Percentiles rank a stretch among this genome's conserved stretches.
These are phyloP conservation scores for Paramyrothecium roridum DNA, from an alignment of 2,329 filamentous ascomycete species.

Conservation along the genomic window DNA sequence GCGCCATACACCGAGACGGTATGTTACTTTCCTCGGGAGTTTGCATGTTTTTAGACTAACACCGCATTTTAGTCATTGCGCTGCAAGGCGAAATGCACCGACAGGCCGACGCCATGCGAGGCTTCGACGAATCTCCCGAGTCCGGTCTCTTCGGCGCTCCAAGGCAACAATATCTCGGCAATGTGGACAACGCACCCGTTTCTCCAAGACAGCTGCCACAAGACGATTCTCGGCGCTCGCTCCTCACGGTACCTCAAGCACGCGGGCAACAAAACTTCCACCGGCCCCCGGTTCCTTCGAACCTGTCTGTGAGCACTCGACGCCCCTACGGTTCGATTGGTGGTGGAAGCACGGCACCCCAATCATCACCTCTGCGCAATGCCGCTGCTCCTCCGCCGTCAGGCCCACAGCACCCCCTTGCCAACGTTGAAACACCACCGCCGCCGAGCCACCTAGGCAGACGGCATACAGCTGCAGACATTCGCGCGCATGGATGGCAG, in stretches of 20 bases:
- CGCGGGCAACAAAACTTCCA: conserved; percentile 61
- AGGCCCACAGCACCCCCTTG: conserved; percentile 62
- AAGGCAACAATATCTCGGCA: conserved; percentile 62
- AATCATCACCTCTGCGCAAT: conserved; percentile 72
- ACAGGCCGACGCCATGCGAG: conserved; percentile 54
- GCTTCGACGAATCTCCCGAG: conserved; percentile 65
- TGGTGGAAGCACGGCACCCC: conserved; percentile 58
- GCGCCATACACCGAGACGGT: conserved; percentile 79
- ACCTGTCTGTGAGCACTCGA: conserved; percentile 70
- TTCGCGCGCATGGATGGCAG: conserved; percentile 82
- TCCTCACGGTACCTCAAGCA: conserved; percentile 58
- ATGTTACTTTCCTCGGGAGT: conserved; percentile 32
- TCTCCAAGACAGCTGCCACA: conserved; percentile 85
- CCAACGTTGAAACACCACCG: conserved; percentile 49
- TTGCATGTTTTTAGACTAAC: background rate
- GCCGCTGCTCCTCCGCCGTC: conserved; percentile 62
- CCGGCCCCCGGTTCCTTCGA: conserved; percentile 76
- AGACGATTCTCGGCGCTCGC: conserved; percentile 78
- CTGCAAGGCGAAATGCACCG: conserved; percentile 60
- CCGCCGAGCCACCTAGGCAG: conserved; percentile 70
- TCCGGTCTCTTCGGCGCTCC: conserved; percentile 57
- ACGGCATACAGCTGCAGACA: conserved; percentile 93
- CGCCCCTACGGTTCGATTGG: conserved; percentile 87
- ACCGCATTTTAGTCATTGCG: conserved; percentile 40
- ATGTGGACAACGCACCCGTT: conserved; percentile 72